Conservation (phyloP, 2,329 filamentous ascomycete species). For the Cercospora zeina region DNA sequence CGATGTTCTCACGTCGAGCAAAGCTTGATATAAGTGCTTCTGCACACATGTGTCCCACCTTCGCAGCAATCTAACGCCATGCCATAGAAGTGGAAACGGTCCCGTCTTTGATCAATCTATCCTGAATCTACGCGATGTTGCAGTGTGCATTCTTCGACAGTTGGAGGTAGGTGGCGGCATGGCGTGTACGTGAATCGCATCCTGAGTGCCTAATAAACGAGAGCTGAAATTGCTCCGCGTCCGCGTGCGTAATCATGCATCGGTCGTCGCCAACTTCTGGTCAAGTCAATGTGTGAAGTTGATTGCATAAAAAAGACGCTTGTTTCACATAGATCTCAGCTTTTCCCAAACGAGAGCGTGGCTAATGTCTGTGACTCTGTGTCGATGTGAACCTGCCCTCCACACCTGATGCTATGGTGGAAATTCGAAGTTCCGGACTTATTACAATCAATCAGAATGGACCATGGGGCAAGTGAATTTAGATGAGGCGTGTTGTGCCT, state of each 20-base stretch:
- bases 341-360: neutral
- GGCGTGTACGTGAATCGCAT: neutral
- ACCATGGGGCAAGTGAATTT: neutral
- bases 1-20: neutral
- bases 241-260: neutral
- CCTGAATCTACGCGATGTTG: neutral
- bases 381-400: neutral
- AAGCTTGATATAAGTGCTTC: constrained; percentile 9
- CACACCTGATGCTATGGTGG: neutral
- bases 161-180: no score
- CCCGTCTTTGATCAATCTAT: neutral
- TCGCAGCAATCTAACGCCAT: neutral
- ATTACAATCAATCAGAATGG: neutral
- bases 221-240: neutral
- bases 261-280: neutral
- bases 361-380: neutral
- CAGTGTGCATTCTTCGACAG: neutral
- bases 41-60: neutral
- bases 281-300: constrained; percentile 11
- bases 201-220: neutral
- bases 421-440: neutral
- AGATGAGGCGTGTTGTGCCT: no score
- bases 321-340: constrained; percentile 13
- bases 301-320: constrained; percentile 17
- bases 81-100: neutral